Conservation (phyloP, 163 green algal genomes). For the Chloromonas sp. region DNA sequence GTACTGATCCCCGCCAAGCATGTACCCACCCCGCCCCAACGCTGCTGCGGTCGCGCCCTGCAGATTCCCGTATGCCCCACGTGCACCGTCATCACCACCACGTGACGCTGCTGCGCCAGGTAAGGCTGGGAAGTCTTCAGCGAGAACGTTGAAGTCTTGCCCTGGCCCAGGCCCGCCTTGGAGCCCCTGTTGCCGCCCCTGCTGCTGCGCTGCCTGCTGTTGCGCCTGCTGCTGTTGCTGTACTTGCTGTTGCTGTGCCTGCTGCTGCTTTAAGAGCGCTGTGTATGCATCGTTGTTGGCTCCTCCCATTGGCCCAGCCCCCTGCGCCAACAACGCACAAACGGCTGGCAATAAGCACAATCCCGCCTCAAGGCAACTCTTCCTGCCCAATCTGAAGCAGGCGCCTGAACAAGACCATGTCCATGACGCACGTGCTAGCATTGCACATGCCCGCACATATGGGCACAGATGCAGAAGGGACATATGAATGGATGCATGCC, state of each 20-base stretch:
- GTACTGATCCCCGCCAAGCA: neutral
- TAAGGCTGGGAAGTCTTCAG: neutral
- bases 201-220: neutral
- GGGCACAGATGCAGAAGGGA: too few relatives aligned
- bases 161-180: neutral
- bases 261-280: conserved; percentile 12
- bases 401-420: neutral
- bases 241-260: conserved; percentile 3
- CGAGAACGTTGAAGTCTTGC: neutral
- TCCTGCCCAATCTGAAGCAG: neutral
- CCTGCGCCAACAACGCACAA: too few relatives aligned
- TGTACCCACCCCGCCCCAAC: neutral
- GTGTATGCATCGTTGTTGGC: neutral
- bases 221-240: neutral
- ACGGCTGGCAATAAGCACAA: too few relatives aligned
- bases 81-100: too few relatives aligned
- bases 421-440: neutral
- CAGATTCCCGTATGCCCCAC: neutral
- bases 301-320: too few relatives aligned
- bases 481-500: too few relatives aligned
- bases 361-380: neutral
- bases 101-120: neutral
- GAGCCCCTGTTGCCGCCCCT: neutral
- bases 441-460: too few relatives aligned
- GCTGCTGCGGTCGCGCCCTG: neutral